These are phyloP conservation scores for Kitagawia praeruptora DNA, from an alignment of 129 eudicot species.

Conservation along the genomic window DNA sequence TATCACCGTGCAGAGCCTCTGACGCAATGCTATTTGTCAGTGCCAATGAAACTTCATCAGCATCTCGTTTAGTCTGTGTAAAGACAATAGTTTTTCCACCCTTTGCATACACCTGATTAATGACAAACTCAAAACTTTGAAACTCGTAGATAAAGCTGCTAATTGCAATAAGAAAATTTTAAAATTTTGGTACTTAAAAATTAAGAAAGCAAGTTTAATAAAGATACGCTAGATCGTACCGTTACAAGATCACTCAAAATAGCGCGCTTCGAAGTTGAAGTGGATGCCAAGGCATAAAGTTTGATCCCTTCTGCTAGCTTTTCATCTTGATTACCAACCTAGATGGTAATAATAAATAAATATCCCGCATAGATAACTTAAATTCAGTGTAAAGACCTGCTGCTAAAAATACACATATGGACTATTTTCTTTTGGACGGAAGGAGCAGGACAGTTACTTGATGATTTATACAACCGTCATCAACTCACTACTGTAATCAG, in stretches of 20 bases:
- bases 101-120: conserved; percentile 78
- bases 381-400: background rate
- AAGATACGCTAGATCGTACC: conserved; percentile 29
- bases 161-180: background rate
- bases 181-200: background rate
- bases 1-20: conserved; percentile 96
- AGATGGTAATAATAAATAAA: conserved; percentile 13
- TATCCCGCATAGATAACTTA: background rate
- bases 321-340: conserved; percentile 96
- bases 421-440: background rate
- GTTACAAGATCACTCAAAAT: conserved; percentile 81
- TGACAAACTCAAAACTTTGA: background rate
- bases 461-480: background rate
- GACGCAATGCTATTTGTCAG: conserved; percentile 75
- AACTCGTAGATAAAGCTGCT: background rate
- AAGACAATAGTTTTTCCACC: conserved; percentile 98
- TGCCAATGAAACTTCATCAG: conserved; percentile 87
- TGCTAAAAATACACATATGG: background rate
- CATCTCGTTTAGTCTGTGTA: conserved; percentile 94
- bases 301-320: conserved; percentile 96
- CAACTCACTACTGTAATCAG: background rate
- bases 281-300: conserved; percentile 69
- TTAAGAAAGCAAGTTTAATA: background rate
- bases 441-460: background rate
- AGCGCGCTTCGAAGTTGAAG: conserved; percentile 70